Percentiles rank a stretch among this genome's conserved stretches.
These are phyloP conservation scores for Podaxis sp. DNA, from an alignment of 768 basidiomycete genomes.

Conservation along the genomic window DNA sequence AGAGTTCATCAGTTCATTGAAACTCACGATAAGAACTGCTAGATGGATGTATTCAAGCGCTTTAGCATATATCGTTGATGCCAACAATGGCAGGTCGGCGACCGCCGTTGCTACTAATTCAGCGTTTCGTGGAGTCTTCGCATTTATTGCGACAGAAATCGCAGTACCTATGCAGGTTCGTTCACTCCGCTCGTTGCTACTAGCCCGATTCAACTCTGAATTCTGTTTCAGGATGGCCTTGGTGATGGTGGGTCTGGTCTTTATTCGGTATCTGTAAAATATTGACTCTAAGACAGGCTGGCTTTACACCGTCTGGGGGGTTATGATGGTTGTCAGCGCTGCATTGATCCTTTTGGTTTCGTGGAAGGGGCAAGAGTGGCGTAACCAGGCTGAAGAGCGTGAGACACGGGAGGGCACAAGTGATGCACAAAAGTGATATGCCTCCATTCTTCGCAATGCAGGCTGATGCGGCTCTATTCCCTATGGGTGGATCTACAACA, in stretches of 20 bases:
- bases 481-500: no score
- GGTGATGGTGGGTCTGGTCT: constrained; percentile 59
- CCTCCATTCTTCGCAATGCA: no score
- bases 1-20: neutral
- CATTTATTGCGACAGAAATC: constrained; percentile 68
- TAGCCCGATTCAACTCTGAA: neutral
- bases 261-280: neutral
- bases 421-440: neutral
- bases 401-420: constrained; percentile 25
- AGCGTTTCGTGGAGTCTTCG: constrained; percentile 66
- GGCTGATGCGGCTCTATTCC: no score
- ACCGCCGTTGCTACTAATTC: constrained; percentile 77
- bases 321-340: constrained; percentile 49
- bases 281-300: constrained; percentile 35
- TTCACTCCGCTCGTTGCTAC: constrained; percentile 5
- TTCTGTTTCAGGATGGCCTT: constrained; percentile 46
- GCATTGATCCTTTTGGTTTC: constrained; percentile 58
- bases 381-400: constrained; percentile 43
- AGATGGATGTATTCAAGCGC: constrained; percentile 42
- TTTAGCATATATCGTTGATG: constrained; percentile 83
- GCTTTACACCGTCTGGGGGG: constrained; percentile 65
- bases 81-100: constrained; percentile 78
- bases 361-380: constrained; percentile 59
- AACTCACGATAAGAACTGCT: neutral
- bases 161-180: constrained; percentile 70